These are phyloP conservation scores for Raffaelea albimanens DNA, from an alignment of 2,329 filamentous ascomycete genomes.

Conservation along the genomic window DNA sequence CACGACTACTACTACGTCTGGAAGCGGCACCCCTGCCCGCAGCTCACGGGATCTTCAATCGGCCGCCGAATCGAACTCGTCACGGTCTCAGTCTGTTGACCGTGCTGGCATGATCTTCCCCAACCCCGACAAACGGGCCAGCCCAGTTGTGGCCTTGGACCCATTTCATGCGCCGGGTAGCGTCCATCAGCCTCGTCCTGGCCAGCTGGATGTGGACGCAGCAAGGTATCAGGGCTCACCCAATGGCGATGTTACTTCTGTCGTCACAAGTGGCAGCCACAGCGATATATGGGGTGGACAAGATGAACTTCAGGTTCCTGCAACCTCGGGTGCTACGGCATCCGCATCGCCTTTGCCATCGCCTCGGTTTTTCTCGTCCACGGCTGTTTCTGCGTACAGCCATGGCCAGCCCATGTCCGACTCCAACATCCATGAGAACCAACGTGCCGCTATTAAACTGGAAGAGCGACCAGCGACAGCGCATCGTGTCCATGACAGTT, in stretches of 20 bases:
- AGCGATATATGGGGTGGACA: neutral
- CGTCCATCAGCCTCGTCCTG: conserved; percentile 38
- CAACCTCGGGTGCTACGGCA: neutral
- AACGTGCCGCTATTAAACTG: conserved; percentile 22
- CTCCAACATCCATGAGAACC: conserved; percentile 30
- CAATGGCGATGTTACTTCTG: neutral
- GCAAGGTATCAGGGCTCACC: neutral
- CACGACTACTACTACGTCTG: neutral
- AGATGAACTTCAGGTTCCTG: neutral
- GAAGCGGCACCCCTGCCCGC: too few species aligned
- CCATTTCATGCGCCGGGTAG: conserved; percentile 52
- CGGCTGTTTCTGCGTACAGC: conserved; percentile 29
- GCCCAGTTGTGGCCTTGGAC: conserved; percentile 54
- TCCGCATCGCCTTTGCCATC: conserved; percentile 1
- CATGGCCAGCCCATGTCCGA: conserved; percentile 35
- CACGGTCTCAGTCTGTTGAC: conserved; percentile 57
- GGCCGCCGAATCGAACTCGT: conserved; percentile 35
- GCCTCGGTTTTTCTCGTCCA: conserved; percentile 25
- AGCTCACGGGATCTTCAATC: too few species aligned
- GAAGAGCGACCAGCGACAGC: conserved; percentile 39
- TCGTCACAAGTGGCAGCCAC: neutral
- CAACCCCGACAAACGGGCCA: conserved; percentile 53
- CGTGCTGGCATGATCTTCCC: conserved; percentile 42
- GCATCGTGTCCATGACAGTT: conserved; percentile 26
- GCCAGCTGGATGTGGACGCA: conserved; percentile 24